Evolutionary conservation across 2,329 filamentous ascomycete genomes (phyloP).

Genomic region (Penicillium sp.): DNA sequence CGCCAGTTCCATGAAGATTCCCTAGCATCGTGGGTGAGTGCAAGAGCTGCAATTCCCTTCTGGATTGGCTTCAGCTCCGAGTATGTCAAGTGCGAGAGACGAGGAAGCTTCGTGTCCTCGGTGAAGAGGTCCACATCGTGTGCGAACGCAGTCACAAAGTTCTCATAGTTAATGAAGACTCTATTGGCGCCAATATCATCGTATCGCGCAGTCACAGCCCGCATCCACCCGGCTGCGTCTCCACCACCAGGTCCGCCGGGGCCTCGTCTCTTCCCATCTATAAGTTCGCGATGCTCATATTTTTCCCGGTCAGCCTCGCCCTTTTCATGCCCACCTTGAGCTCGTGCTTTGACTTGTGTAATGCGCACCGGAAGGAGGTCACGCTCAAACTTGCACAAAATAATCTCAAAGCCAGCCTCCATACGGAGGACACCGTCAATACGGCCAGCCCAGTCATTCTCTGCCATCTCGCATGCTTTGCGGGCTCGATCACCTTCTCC

Average conservation of each 20-base stretch:
- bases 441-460: conserved; percentile 48
- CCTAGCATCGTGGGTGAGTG: conserved; percentile 32
- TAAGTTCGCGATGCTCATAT: neutral
- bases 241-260: conserved; percentile 5
- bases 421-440: conserved; percentile 66
- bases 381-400: conserved; percentile 62
- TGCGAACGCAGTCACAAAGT: conserved; percentile 49
- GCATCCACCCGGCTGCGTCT: conserved; percentile 16
- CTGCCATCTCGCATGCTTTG: conserved; percentile 56
- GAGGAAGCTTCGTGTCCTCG: conserved; percentile 36
- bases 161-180: conserved; percentile 48
- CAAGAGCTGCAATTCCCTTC: conserved; percentile 46
- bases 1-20: conserved; percentile 61
- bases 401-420: conserved; percentile 69
- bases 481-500: conserved; percentile 34
- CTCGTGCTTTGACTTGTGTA: conserved; percentile 21
- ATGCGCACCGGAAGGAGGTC: conserved; percentile 39
- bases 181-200: conserved; percentile 37
- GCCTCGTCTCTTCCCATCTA: conserved; percentile 2
- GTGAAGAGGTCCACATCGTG: conserved; percentile 45
- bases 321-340: neutral
- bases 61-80: conserved; percentile 39
- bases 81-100: conserved; percentile 33
- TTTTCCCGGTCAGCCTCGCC: neutral
- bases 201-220: conserved; percentile 31